Evolutionary conservation across 352 stramenopile genomes (phyloP).

Genomic region (Globisporangium middletonii): DNA sequence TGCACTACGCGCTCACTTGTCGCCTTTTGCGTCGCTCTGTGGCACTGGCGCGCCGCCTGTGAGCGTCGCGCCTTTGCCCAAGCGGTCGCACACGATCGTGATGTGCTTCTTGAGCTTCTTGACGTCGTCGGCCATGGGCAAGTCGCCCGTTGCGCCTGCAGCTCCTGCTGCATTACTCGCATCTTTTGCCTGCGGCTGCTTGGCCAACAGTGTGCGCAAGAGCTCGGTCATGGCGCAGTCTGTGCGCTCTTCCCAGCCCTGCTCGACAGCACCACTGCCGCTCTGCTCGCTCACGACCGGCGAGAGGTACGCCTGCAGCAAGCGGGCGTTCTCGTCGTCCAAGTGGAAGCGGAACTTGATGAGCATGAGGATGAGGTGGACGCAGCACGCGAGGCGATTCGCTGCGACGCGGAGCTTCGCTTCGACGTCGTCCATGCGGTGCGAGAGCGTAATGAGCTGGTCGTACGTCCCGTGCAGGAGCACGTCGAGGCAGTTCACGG

Average conservation of each 20-base stretch:
- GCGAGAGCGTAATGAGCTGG: conserved; percentile 67
- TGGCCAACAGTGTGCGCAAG: conserved; percentile 67
- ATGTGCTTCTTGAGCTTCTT: conserved; percentile 90
- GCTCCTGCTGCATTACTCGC: conserved; percentile 12
- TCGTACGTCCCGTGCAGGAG: conserved; percentile 85
- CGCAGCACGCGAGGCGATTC: conserved; percentile 67
- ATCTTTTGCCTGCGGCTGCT: conserved; percentile 37
- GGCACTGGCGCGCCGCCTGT: neutral
- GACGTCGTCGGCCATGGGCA: conserved; percentile 72
- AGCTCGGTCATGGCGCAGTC: conserved; percentile 84
- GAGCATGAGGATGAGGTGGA: conserved; percentile 78
- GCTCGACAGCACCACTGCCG: conserved; percentile 28
- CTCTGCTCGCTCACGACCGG: conserved; percentile 47
- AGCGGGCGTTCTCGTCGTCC: conserved; percentile 44
- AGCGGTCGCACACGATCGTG: conserved; percentile 83
- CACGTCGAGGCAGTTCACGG: conserved; percentile 77
- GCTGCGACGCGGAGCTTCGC: conserved; percentile 38
- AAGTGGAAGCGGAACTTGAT: conserved; percentile 79
- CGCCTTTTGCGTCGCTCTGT: neutral
- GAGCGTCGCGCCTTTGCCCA: conserved; percentile 74
- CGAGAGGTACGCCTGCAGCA: conserved; percentile 67
- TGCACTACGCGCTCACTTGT: too few relatives aligned
- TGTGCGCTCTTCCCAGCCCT: conserved; percentile 88
- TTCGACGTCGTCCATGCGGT: conserved; percentile 63
- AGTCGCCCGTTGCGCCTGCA: conserved; percentile 24